A percentile compares a stretch with the other conserved stretches of the same genome.
These are phyloP conservation scores for Mimosa bimucronata DNA, from an alignment of 306 rosid species.

Conservation along the genomic window DNA sequence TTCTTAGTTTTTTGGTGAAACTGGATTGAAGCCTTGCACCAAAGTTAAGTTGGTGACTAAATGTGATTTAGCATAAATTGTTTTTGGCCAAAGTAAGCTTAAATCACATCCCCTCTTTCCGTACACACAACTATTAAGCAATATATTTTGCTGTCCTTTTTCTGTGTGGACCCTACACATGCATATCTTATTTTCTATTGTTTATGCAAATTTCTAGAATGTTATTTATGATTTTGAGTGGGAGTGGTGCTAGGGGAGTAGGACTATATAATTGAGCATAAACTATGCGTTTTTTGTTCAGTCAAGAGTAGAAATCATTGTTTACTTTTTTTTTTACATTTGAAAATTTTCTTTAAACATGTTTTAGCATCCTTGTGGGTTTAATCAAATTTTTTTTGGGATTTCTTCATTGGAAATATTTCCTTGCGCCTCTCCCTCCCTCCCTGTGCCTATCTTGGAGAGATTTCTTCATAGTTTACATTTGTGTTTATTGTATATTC, in stretches of 20 bases:
- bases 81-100: not conserved
- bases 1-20: not conserved
- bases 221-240: not conserved
- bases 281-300: not conserved
- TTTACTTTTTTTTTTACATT: not conserved
- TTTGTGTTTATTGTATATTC: constrained; percentile 30
- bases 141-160: constrained; percentile 8
- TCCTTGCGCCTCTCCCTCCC: constrained; percentile 1
- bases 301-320: not conserved
- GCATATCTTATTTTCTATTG: not conserved
- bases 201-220: not conserved
- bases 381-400: not conserved
- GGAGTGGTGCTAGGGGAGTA: constrained; percentile 3
- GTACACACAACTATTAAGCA: not conserved
- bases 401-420: not conserved
- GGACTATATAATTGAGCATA: not conserved
- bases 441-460: not conserved
- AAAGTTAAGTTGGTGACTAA: too few relatives aligned
- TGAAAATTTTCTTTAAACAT: too few relatives aligned
- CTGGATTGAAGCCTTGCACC: not conserved
- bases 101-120: not conserved
- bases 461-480: constrained; percentile 7
- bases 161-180: not conserved
- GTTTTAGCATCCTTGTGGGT: constrained; percentile 10
- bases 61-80: too few relatives aligned